Base-by-base conservation (phyloP, 352 stramenopile genomes). In the Phytophthora vignae region DNA sequence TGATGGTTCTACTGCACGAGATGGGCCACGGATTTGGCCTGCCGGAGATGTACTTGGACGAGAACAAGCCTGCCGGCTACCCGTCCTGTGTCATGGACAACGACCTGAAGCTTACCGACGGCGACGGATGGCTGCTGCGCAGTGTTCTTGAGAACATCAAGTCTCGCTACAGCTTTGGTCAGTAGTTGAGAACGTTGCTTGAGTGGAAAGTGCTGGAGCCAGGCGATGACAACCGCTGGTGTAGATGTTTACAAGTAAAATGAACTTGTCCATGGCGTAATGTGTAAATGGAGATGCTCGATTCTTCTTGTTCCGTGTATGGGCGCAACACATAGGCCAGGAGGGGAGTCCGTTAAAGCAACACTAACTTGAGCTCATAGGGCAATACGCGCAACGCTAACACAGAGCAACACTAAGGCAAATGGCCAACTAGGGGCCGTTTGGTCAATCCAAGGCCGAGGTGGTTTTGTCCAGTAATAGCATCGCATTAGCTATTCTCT, bases 1-100 rank as follows among this genome's bases (percentile, higher is more conserved):
- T 80, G 49, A 49, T 76, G 36, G 76, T 84, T 19, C 56, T 86
- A 4, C 42, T 78, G 15, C 79, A 84, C 60, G 79, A 86, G 42
- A 86, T 86, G 6, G 73, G 79, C 14, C 79, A 86, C 64, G 76
- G 73, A 0, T 80, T 80, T 19, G 73, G 73, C 5, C 46, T 80
- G n/a, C 73, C 73, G 9, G 71, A 77, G 15, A 65, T 77, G 64
- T 77, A 77, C 38, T 42, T 69, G 21, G 64, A 17, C 21, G 15
- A 69, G 53, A 77, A 77, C 59, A 73, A 77, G 14, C 70, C 64
- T 22, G 33, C 31, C 0, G 59, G 53, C 2, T 77, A 67, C 46
- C 70, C 70, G 10, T 4, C 54, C 4, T 73, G 70, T 36, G 64
- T 77, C 6, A 77, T 77, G 70, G 70, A 77, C 33, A 40, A 60